A percentile compares a stretch with the other conserved stretches of the same genome.
Conservation (phyloP, 495 filamentous ascomycete species). For the Xanthoparmelia taractica region DNA sequence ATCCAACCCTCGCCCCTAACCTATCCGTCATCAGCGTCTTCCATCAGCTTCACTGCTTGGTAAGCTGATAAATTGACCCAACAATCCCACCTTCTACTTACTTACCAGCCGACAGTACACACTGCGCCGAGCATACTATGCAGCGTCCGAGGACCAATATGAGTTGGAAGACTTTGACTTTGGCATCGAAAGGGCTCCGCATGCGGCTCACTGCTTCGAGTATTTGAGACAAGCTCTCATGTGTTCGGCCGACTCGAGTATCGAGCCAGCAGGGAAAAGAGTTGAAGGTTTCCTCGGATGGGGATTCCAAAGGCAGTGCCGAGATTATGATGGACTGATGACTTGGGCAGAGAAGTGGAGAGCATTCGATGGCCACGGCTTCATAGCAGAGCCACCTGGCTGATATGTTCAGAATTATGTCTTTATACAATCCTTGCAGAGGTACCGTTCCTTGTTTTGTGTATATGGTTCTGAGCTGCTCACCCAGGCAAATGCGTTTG, state of each 20-base stretch:
- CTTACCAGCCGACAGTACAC: constrained; percentile 18
- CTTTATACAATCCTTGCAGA: not conserved
- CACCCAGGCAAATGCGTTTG: not conserved
- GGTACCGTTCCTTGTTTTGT: not conserved
- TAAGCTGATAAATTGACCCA: not conserved
- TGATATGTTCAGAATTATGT: not conserved
- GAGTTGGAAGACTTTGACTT: constrained; percentile 23
- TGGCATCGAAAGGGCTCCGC: constrained; percentile 17
- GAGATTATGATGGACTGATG: constrained; percentile 20
- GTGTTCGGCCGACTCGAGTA: constrained; percentile 21
- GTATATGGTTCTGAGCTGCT: not conserved
- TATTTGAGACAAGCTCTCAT: constrained; percentile 24
- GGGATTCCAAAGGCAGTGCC: constrained; percentile 21
- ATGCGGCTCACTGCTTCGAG: constrained; percentile 25
- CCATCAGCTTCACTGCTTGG: constrained; percentile 26
- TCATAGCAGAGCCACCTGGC: constrained; percentile 6
- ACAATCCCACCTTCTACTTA: not conserved
- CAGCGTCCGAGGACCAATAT: constrained; percentile 7
- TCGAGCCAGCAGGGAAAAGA: constrained; percentile 21
- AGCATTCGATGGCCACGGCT: constrained; percentile 11
- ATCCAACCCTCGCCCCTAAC: constrained; percentile 8
- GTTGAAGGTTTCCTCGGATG: constrained; percentile 18
- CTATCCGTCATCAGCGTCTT: constrained; percentile 23
- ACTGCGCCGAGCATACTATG: constrained; percentile 23
- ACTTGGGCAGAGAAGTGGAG: constrained; percentile 16